Evolutionary conservation across 352 stramenopile genomes (phyloP), one percentile per base, ranked within the genome.

Genomic region (Phytophthora foliorum): DNA sequence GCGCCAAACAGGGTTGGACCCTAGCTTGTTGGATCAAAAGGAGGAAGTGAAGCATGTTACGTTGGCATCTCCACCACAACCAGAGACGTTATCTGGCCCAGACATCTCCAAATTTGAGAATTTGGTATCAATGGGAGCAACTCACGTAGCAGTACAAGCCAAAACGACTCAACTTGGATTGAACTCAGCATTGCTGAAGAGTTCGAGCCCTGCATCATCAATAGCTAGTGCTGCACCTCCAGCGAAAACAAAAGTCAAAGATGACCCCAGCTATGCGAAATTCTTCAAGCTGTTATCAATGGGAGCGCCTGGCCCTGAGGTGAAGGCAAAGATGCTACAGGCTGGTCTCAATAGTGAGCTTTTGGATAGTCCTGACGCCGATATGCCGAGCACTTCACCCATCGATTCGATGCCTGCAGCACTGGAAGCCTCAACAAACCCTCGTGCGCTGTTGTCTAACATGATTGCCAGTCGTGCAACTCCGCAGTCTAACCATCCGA

Each of bases 291-390:
- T 92, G 14, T 59, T 78, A 39, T 78, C 80, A 0, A 92, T 92
- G 81, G 84, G 84, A 2, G 83, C 81, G 1, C 86, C 86, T 29
- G 49, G 50, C 4, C 72, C 60, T 21, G 81, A 79, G 7, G 84
- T 93, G 2, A 87, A 90, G 46, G 72, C 80, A 0, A 91, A 92
- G 53, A 89, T 89, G 79, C 31, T 41, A 10, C 75, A 85, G 63
- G 95, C 97, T 70, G 92, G 90, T 1, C 60, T 98, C 22, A 94
- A 98, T 74, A 76, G 89, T 39, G 77, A 84, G 3, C 63, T 91
- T 4, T 59, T 93, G 8, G 82, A 92, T 45, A 92, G 80, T 0
- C 86, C 88, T 11, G 78, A 92, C 31, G 82, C 80, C 4, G 58
- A 73, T 3, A 57, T 92, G 29, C 66, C 72, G 1, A 80, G 57